Conservation (phyloP, 257 asterid genomes). For the Rhazya stricta region DNA sequence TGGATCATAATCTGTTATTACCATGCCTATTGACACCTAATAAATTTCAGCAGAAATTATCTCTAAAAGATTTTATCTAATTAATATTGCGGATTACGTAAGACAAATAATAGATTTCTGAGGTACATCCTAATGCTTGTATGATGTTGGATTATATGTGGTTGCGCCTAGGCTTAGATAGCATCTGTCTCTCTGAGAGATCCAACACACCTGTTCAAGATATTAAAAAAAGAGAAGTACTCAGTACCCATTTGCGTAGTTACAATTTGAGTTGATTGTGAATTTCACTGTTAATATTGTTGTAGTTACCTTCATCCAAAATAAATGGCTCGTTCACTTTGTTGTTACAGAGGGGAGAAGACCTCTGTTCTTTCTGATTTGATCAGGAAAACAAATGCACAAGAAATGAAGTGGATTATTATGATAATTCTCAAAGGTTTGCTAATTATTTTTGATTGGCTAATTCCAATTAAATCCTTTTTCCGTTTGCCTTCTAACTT, state of each 20-base stretch:
- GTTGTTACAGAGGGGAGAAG: conserved; percentile 61
- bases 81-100: neutral
- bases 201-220: no score
- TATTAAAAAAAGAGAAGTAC: no score
- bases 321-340: conserved; percentile 20
- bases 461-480: neutral
- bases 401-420: conserved; percentile 98
- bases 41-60: neutral
- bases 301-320: conserved; percentile 11
- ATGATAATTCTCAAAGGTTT: conserved; percentile 96
- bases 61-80: neutral
- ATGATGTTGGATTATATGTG: neutral
- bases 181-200: neutral
- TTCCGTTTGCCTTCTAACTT: neutral
- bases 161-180: neutral
- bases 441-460: conserved; percentile 4
- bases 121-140: neutral
- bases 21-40: neutral
- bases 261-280: neutral
- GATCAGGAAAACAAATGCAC: conserved; percentile 82
- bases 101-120: neutral
- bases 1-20: neutral
- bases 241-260: neutral
- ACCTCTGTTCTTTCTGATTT: conserved; percentile 63
- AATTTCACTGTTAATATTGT: neutral